Evolutionary conservation across 805 yeast species (phyloP).

Genomic region (Candida morakotiae): DNA sequence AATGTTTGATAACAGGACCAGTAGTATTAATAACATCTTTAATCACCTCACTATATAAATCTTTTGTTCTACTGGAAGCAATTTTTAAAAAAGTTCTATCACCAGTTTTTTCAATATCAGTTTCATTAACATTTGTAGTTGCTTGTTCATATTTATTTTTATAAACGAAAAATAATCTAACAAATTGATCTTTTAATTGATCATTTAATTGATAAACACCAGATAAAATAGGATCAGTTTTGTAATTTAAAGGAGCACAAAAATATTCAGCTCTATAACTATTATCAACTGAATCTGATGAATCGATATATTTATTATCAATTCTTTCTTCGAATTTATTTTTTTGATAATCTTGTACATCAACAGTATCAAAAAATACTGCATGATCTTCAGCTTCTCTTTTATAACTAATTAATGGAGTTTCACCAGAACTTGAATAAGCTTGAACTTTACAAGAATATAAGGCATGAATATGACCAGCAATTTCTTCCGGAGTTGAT

Average conservation of each 20-base stretch:
- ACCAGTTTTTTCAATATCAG: constrained; percentile 63
- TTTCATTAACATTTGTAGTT: constrained; percentile 21
- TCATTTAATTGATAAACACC: constrained; percentile 33
- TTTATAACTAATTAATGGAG: constrained; percentile 70
- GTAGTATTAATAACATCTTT: constrained; percentile 64
- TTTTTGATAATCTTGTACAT: constrained; percentile 23
- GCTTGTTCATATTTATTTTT: constrained; percentile 42
- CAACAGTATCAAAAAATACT: constrained; percentile 75
- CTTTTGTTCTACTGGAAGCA: constrained; percentile 76
- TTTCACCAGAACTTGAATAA: constrained; percentile 28
- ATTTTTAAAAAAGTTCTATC: constrained; percentile 75
- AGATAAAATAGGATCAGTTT: constrained; percentile 41
- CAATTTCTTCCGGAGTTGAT: constrained; percentile 76
- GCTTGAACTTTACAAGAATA: constrained; percentile 94
- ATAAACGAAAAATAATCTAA: constrained; percentile 80
- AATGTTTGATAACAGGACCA: constrained; percentile 91
- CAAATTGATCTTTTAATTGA: constrained; percentile 41
- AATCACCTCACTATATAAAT: constrained; percentile 69
- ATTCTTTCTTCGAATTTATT: constrained; percentile 66
- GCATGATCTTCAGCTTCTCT: constrained; percentile 83
- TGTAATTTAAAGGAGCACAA: constrained; percentile 55
- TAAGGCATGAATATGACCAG: constrained; percentile 78
- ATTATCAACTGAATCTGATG: constrained; percentile 32
- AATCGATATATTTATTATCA: constrained; percentile 77
- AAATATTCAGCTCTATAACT: constrained; percentile 74